phyloP scores from a whole-genome alignment of 768 basidiomycete species.

The Lanmaoa pseudosensibilis region DNA sequence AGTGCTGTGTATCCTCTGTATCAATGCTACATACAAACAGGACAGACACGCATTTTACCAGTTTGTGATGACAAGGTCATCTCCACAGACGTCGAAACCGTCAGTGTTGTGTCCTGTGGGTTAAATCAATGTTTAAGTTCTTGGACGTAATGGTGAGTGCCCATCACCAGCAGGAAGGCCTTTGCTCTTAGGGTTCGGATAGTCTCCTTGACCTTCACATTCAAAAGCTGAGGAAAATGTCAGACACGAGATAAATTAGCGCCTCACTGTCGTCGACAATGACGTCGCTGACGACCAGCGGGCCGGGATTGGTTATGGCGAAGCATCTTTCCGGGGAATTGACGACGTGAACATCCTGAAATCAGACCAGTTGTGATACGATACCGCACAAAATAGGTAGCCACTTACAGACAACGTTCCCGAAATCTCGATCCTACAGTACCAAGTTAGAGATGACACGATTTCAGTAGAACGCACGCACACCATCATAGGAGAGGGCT shows the following conservation, averaged over 20 bases:
- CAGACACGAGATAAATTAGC: background rate
- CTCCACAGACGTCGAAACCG: slow-evolving; percentile 46
- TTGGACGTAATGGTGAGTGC: background rate
- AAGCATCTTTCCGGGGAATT: slow-evolving; percentile 42
- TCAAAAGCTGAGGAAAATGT: background rate
- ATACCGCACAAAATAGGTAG: background rate
- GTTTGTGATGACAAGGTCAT: slow-evolving; percentile 34
- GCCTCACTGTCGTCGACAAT: slow-evolving; percentile 57
- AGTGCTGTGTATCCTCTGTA: slow-evolving; percentile 1
- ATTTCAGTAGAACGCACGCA: slow-evolving; percentile 14
- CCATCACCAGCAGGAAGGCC: slow-evolving; percentile 46
- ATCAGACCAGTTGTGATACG: background rate
- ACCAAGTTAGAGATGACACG: background rate
- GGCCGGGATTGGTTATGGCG: slow-evolving; percentile 29
- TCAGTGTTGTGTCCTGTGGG: slow-evolving; percentile 48
- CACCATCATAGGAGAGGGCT: slow-evolving; percentile 43
- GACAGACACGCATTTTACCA: slow-evolving; percentile 12
- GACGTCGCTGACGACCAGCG: slow-evolving; percentile 44
- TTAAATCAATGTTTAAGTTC: background rate
- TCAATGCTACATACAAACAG: background rate
- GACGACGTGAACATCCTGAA: slow-evolving; percentile 36
- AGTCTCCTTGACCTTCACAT: slow-evolving; percentile 48
- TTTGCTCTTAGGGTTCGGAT: slow-evolving; percentile 50
- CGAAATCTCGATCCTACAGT: slow-evolving; percentile 38
- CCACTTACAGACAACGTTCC: slow-evolving; percentile 38